A percentile compares a stretch with the other conserved stretches of the same genome.
Conservation (phyloP, 2,329 filamentous ascomycete species). For the Sarocladium kiliense region DNA sequence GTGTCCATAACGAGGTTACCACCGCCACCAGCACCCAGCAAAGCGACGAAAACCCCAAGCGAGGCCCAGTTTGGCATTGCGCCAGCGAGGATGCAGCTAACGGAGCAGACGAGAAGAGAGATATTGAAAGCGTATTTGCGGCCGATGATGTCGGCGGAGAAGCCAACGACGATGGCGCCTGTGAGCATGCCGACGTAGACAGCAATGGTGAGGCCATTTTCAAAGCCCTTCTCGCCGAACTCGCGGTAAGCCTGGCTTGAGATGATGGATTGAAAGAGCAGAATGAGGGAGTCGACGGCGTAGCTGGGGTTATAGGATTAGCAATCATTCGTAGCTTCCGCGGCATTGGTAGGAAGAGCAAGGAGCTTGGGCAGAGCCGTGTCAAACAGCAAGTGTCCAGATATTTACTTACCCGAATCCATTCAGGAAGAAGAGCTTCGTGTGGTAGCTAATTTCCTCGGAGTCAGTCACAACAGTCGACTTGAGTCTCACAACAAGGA, state of each 20-base stretch:
- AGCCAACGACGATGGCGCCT: constrained; percentile 63
- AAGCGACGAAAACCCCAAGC: constrained; percentile 57
- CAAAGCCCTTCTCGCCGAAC: constrained; percentile 49
- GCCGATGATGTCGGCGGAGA: constrained; percentile 63
- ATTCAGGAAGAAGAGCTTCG: constrained; percentile 57
- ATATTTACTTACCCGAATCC: constrained; percentile 43
- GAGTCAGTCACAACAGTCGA: neutral
- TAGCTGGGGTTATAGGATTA: constrained; percentile 26
- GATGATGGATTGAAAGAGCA: constrained; percentile 58
- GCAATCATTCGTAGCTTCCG: neutral
- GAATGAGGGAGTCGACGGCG: constrained; percentile 41
- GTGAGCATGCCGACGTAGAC: constrained; percentile 51
- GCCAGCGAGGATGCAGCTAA: constrained; percentile 56
- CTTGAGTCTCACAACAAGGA: neutral
- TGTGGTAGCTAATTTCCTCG: constrained; percentile 32
- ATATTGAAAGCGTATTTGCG: constrained; percentile 65
- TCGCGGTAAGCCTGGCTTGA: constrained; percentile 52
- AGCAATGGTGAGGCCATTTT: constrained; percentile 55
- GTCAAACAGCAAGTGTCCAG: constrained; percentile 19
- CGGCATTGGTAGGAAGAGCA: neutral
- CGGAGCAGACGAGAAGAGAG: constrained; percentile 56
- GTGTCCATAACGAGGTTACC: constrained; percentile 48
- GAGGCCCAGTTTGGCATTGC: constrained; percentile 62
- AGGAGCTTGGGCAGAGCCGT: neutral
- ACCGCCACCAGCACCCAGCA: constrained; percentile 56